A percentile compares a stretch with the other conserved stretches of the same genome.
Conservation (phyloP, 2,329 filamentous ascomycete genomes). For the Trichoderma gracile region DNA sequence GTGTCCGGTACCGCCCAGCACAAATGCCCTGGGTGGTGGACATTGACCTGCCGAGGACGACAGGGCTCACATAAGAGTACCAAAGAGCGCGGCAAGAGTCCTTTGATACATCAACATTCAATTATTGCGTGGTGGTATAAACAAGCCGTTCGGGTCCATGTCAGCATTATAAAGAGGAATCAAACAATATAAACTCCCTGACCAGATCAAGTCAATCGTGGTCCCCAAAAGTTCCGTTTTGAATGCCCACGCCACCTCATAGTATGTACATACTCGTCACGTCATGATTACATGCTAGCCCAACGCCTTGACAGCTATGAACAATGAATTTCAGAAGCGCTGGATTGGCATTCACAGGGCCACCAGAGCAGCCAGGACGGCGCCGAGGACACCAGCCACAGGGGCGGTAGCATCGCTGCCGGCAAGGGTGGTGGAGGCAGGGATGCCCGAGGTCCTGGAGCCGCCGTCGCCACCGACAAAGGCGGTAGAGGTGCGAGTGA, state of each 20-base stretch:
- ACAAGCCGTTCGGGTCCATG: neutral
- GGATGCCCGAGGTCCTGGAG: conserved; percentile 23
- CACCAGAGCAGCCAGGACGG: conserved; percentile 36
- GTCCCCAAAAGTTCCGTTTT: conserved; percentile 9
- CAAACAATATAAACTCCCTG: neutral
- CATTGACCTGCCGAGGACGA: conserved; percentile 42
- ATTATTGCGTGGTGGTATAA: conserved; percentile 8
- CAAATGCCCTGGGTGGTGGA: conserved; percentile 58
- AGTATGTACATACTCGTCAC: conserved; percentile 18
- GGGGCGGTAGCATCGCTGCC: conserved; percentile 33
- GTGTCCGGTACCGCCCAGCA: conserved; percentile 41
- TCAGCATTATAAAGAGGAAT: neutral
- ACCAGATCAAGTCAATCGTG: neutral
- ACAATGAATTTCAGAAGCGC: neutral
- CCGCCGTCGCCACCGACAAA: conserved; percentile 27
- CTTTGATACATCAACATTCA: neutral
- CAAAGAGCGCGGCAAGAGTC: too few species aligned
- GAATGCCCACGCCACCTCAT: conserved; percentile 6
- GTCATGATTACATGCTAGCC: conserved; percentile 25
- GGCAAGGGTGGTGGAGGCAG: conserved; percentile 24
- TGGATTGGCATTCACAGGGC: conserved; percentile 36
- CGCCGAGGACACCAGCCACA: conserved; percentile 36
- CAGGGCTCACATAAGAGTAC: too few species aligned
- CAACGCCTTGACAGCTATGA: conserved; percentile 12
- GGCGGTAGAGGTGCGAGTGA: conserved; percentile 28